A percentile compares a stretch with the other conserved stretches of the same genome.
phyloP scores from a whole-genome alignment of 2,329 filamentous ascomycete species.

The Orbilia oligospora region DNA sequence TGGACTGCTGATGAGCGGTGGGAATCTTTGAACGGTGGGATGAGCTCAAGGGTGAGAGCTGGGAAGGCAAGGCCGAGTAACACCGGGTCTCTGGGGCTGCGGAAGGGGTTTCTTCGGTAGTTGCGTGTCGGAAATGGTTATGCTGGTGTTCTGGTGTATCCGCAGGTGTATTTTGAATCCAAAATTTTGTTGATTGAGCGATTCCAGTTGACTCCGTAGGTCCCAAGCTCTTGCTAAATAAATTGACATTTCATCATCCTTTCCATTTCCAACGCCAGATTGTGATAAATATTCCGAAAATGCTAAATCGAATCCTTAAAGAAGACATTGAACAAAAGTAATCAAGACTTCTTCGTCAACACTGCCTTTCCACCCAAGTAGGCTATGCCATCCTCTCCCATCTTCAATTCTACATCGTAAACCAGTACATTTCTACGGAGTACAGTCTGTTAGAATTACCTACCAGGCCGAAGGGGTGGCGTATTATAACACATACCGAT shows the following conservation, averaged over 20 bases:
- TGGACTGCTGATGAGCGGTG: constrained; percentile 62
- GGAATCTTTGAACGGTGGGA: constrained; percentile 45
- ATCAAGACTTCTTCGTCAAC: constrained; percentile 54
- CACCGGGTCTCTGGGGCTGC: constrained; percentile 14
- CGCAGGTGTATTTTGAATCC: constrained; percentile 3
- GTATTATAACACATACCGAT: constrained; percentile 47
- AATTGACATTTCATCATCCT: background rate
- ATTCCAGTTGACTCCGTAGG: constrained; percentile 3
- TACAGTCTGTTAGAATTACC: constrained; percentile 17
- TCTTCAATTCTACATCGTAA: constrained; percentile 51
- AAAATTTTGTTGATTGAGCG: constrained; percentile 4
- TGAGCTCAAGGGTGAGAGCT: constrained; percentile 29
- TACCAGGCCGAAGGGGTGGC: background rate
- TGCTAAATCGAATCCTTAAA: background rate
- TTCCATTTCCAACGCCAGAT: constrained; percentile 14
- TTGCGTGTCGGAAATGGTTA: background rate
- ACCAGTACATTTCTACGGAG: constrained; percentile 60
- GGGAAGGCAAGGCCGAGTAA: constrained; percentile 7
- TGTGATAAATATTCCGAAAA: constrained; percentile 17
- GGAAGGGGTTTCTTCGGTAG: constrained; percentile 51
- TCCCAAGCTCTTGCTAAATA: constrained; percentile 1
- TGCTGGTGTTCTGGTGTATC: background rate
- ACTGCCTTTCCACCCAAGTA: constrained; percentile 58
- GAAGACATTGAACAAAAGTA: background rate
- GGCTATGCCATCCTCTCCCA: constrained; percentile 49